These are phyloP conservation scores for Casuarina cunninghamiana DNA, from an alignment of 306 rosid species.

Conservation along the genomic window DNA sequence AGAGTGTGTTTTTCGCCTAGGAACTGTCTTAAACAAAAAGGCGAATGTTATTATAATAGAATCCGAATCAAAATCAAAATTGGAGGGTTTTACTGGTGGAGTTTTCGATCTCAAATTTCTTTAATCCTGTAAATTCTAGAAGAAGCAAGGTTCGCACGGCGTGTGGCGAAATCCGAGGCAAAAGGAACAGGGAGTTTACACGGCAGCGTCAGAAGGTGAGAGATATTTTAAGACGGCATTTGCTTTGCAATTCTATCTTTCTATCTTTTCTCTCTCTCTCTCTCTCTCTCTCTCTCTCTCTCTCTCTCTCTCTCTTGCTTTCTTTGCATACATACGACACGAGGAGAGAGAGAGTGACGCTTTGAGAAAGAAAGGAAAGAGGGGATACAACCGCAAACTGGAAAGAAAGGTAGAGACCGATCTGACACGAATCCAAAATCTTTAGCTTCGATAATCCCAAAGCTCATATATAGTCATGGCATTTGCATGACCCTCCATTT, in stretches of 20 bases:
- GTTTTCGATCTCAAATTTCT: too few species aligned
- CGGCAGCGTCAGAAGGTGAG: too few species aligned
- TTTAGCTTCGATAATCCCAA: neutral
- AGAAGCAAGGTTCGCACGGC: too few species aligned
- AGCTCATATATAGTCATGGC: neutral
- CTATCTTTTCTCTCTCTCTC: neutral
- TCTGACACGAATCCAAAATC: conserved; percentile 6
- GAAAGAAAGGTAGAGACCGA: conserved; percentile 34
- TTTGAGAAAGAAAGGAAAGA: neutral
- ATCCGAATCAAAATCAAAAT: too few species aligned
- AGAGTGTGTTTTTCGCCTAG: too few species aligned
- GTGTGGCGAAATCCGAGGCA: too few species aligned
- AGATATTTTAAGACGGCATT: conserved; percentile 4
- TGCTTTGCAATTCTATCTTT: conserved; percentile 16
- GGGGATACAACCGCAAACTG: conserved; percentile 42
- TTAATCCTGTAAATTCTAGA: too few species aligned
- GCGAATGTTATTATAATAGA: too few species aligned
- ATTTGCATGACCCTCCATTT: neutral
- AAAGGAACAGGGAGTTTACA: too few species aligned
- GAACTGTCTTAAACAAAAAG: too few species aligned
- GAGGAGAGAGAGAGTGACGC: neutral
- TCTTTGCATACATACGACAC: neutral
- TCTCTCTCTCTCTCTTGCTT: neutral
- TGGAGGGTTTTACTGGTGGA: too few species aligned
- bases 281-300: neutral